Conservation (phyloP, 1,284 basidiomycete genomes). For the Sporisorium sorghi region DNA sequence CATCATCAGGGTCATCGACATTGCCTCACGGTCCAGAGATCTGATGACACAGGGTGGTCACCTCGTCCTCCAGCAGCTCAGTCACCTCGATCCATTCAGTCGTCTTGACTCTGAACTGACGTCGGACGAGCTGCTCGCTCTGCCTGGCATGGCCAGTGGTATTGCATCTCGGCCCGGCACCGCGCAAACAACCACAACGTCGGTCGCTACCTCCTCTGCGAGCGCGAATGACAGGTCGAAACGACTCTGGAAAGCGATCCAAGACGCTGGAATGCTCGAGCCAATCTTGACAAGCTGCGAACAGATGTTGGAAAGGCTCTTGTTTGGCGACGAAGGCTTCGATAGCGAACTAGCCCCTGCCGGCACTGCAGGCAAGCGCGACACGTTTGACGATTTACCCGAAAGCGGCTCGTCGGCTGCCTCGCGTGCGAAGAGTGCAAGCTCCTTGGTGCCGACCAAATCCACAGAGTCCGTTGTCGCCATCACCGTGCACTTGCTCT, state of each 20-base stretch:
- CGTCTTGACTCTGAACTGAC: too few species aligned
- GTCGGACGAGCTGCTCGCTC: slow-evolving; percentile 2
- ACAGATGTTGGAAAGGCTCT: slow-evolving; percentile 10
- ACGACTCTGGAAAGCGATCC: slow-evolving; percentile 24
- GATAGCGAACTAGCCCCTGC: slow-evolving; percentile 3
- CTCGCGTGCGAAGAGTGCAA: background rate
- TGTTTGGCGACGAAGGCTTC: slow-evolving; percentile 15
- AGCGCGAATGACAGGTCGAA: background rate
- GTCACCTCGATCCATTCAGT: slow-evolving; percentile 3
- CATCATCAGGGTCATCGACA: slow-evolving; percentile 13
- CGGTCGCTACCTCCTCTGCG: background rate
- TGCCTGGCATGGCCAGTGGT: slow-evolving; percentile 19
- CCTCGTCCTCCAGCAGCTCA: slow-evolving; percentile 27
- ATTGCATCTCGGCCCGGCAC: slow-evolving; percentile 3
- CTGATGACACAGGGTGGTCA: background rate
- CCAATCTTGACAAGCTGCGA: slow-evolving; percentile 21
- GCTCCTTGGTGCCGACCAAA: background rate
- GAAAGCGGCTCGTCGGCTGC: slow-evolving; percentile 17
- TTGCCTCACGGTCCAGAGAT: background rate
- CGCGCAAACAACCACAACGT: too few species aligned
- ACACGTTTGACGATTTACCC: slow-evolving; percentile 32
- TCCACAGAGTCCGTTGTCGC: slow-evolving; percentile 14
- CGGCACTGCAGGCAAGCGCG: background rate
- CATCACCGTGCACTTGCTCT: slow-evolving; percentile 15
- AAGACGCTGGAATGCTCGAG: slow-evolving; percentile 19